Evolutionary conservation across 208 protist species (phyloP).

Genomic region (Endotrypanum monterogeii): DNA sequence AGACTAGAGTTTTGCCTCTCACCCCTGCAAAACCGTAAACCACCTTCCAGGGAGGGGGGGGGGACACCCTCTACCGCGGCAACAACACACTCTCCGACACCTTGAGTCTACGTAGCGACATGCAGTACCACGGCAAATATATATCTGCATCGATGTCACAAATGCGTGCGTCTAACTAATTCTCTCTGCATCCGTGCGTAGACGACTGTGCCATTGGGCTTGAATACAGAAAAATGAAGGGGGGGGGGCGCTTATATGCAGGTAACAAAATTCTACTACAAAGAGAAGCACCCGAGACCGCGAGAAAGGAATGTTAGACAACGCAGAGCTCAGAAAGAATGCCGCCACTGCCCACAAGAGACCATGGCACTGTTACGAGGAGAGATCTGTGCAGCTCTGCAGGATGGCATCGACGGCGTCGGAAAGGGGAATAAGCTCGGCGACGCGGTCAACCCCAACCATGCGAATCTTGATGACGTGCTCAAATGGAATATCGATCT

Average conservation of each 20-base stretch:
- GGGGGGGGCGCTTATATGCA: neutral
- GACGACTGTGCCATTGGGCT: neutral
- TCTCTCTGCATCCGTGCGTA: neutral
- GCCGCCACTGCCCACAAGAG: neutral
- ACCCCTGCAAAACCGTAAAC: too few species aligned
- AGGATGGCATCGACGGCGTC: slow-evolving; percentile 55
- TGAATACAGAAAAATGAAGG: too few species aligned
- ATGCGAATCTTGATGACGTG: slow-evolving; percentile 77
- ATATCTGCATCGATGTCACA: too few species aligned
- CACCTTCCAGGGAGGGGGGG: too few species aligned
- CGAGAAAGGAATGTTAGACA: neutral
- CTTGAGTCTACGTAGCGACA: too few species aligned
- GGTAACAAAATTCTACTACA: neutral
- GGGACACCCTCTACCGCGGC: too few species aligned
- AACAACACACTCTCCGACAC: too few species aligned
- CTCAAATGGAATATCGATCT: slow-evolving; percentile 80
- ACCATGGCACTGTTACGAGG: neutral
- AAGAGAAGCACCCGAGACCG: neutral
- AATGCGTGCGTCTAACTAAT: too few species aligned
- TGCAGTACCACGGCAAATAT: too few species aligned
- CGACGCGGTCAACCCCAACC: slow-evolving; percentile 63
- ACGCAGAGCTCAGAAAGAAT: neutral
- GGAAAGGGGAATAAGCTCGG: slow-evolving; percentile 70
- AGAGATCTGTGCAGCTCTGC: neutral
- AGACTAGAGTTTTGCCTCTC: too few species aligned